Evolutionary conservation across 2,329 filamentous ascomycete genomes (phyloP).

Genomic region (Rutstroemia sydowiana): DNA sequence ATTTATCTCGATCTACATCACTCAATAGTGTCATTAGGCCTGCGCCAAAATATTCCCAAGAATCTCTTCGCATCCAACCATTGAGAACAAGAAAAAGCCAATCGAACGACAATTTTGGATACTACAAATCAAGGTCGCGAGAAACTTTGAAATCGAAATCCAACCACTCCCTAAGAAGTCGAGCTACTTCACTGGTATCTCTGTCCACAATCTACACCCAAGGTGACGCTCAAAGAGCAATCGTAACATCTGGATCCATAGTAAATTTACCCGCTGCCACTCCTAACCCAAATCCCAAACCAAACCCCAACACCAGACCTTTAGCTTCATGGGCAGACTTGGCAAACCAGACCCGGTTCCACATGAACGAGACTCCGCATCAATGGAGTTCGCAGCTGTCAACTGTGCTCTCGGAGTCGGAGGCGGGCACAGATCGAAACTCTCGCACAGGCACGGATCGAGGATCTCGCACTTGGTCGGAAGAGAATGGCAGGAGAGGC

Average conservation of each 20-base stretch:
- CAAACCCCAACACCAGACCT: conserved; percentile 13
- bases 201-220: conserved; percentile 44
- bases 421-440: conserved; percentile 40
- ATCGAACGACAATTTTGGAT: conserved; percentile 42
- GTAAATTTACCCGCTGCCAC: conserved; percentile 22
- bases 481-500: conserved; percentile 37
- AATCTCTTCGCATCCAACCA: conserved; percentile 52
- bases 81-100: conserved; percentile 41
- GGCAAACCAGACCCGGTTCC: conserved; percentile 26
- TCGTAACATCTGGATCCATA: conserved; percentile 25
- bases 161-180: conserved; percentile 18
- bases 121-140: conserved; percentile 43
- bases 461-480: conserved; percentile 39
- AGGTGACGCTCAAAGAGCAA: conserved; percentile 24
- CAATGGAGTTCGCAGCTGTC: conserved; percentile 60
- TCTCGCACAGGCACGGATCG: conserved; percentile 44
- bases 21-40: conserved; percentile 26
- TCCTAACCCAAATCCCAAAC: too few relatives aligned
- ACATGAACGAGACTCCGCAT: conserved; percentile 44
- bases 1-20: conserved; percentile 34
- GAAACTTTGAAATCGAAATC: conserved; percentile 37
- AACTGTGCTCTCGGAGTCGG: conserved; percentile 56
- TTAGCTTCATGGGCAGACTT: conserved; percentile 31
- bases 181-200: conserved; percentile 47
- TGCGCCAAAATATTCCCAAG: conserved; percentile 46